A percentile compares a stretch with the other conserved stretches of the same genome.
Conservation (phyloP, 495 filamentous ascomycete species). For the Durotheca rogersii region DNA sequence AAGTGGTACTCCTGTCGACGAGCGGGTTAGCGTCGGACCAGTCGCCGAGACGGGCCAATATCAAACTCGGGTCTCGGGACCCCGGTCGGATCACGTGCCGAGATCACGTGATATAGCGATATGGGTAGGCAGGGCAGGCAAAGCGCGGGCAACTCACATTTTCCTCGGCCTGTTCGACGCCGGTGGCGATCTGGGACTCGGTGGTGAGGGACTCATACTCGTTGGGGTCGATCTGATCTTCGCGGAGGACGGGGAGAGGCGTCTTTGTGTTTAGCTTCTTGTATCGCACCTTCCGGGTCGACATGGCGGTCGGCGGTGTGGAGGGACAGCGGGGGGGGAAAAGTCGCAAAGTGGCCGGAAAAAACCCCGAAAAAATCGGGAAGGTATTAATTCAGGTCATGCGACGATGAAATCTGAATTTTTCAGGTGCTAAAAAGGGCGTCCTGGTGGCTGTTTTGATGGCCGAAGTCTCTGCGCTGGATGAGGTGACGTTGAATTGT, state of each 20-base stretch:
- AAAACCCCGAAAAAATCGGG: slow-evolving; percentile 50
- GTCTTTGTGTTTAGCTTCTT: slow-evolving; percentile 92
- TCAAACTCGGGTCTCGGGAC: slow-evolving; percentile 7
- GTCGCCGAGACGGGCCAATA: slow-evolving; percentile 28
- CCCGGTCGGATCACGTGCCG: slow-evolving; percentile 53
- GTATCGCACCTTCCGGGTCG: slow-evolving; percentile 72
- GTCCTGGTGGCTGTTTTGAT: slow-evolving; percentile 60
- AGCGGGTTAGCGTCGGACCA: slow-evolving; percentile 37
- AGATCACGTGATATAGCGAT: slow-evolving; percentile 45
- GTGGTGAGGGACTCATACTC: slow-evolving; percentile 57
- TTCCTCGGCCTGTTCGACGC: slow-evolving; percentile 95
- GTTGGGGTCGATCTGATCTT: slow-evolving; percentile 83
- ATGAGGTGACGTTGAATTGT: slow-evolving; percentile 67
- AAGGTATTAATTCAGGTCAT: slow-evolving; percentile 54
- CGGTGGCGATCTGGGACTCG: slow-evolving; percentile 79
- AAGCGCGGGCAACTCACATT: slow-evolving; percentile 68
- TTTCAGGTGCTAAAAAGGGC: slow-evolving; percentile 54
- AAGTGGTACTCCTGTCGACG: slow-evolving; percentile 89
- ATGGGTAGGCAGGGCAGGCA: slow-evolving; percentile 44
- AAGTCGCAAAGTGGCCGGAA: slow-evolving; percentile 46
- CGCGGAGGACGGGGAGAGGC: slow-evolving; percentile 77
- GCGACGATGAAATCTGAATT: slow-evolving; percentile 55
- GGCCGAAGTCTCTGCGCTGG: slow-evolving; percentile 52
- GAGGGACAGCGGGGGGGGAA: slow-evolving; percentile 40
- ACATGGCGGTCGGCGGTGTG: slow-evolving; percentile 57